Conservation (phyloP, 495 filamentous ascomycete genomes). For the Delitschia confertaspora region DNA sequence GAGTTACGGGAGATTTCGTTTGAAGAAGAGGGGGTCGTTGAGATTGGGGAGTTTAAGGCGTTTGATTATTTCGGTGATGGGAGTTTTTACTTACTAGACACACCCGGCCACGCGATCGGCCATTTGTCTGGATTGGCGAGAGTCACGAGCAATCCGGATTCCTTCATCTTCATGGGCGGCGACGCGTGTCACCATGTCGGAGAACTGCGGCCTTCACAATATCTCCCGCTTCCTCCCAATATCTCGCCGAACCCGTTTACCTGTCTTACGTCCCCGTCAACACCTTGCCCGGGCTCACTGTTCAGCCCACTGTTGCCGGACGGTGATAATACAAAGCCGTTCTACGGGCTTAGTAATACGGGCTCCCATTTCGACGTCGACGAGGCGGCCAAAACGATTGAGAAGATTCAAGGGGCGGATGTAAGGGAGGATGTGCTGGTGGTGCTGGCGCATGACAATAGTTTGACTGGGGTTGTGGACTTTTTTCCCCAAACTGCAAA, state of each 20-base stretch:
- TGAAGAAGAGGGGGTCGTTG: conserved; percentile 6
- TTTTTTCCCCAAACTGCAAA: conserved; percentile 46
- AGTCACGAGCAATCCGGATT: conserved; percentile 39
- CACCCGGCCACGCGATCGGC: conserved; percentile 47
- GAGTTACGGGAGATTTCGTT: conserved; percentile 20
- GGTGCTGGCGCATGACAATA: conserved; percentile 46
- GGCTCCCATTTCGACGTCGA: conserved; percentile 34
- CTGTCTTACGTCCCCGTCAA: conserved; percentile 34
- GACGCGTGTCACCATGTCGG: conserved; percentile 46
- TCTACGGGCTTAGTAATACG: neutral
- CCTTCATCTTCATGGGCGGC: conserved; percentile 46
- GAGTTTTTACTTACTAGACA: conserved; percentile 46
- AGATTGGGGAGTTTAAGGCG: conserved; percentile 26
- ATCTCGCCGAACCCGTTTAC: conserved; percentile 30
- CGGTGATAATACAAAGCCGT: conserved; percentile 13
- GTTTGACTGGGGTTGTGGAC: conserved; percentile 40
- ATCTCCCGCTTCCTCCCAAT: conserved; percentile 38
- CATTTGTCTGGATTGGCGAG: conserved; percentile 47
- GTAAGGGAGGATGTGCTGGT: conserved; percentile 45
- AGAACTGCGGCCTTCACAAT: conserved; percentile 42
- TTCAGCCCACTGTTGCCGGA: conserved; percentile 33
- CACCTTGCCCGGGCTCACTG: conserved; percentile 36
- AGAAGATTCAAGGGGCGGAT: conserved; percentile 31
- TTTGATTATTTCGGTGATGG: conserved; percentile 44
- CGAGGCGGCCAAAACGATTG: conserved; percentile 7